Evolutionary conservation across 192 early-diverging fungal genomes (phyloP).

Genomic region (Backusella liffmaniae): DNA sequence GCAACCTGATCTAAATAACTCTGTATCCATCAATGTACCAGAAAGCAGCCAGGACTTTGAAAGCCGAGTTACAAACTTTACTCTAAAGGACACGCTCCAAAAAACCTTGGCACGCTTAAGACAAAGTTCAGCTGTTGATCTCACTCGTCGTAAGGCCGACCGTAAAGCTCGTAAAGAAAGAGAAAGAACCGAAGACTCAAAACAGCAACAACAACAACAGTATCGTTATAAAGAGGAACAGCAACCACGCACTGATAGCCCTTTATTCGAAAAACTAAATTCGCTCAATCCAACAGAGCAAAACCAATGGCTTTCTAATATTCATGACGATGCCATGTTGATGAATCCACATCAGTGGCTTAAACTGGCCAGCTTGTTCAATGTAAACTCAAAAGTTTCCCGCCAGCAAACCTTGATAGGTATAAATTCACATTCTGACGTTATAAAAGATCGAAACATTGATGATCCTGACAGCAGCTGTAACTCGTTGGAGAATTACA

Average conservation of each 20-base stretch:
- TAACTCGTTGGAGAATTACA: conserved; percentile 24
- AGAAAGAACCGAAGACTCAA: neutral
- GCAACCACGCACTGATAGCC: neutral
- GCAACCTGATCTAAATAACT: conserved; percentile 1
- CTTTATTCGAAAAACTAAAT: conserved; percentile 1
- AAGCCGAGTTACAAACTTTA: conserved; percentile 12
- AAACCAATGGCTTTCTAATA: conserved; percentile 17
- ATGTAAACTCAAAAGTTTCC: conserved; percentile 26
- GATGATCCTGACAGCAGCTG: neutral
- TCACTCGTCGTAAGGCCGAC: conserved; percentile 15
- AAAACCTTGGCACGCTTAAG: neutral
- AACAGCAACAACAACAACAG: neutral
- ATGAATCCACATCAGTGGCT: conserved; percentile 38
- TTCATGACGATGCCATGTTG: conserved; percentile 27
- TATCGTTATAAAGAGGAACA: neutral
- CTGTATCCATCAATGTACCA: neutral
- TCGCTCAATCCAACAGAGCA: conserved; percentile 4
- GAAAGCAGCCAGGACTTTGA: conserved; percentile 17
- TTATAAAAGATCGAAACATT: conserved; percentile 13
- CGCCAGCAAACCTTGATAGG: conserved; percentile 21
- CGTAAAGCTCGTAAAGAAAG: conserved; percentile 20
- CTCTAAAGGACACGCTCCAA: neutral
- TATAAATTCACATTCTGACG: neutral
- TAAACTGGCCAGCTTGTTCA: conserved; percentile 25
- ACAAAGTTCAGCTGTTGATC: conserved; percentile 4